A percentile compares a stretch with the other conserved stretches of the same genome.
These are phyloP conservation scores for Penstemon barbatus DNA, from an alignment of 257 asterid species.

Conservation along the genomic window DNA sequence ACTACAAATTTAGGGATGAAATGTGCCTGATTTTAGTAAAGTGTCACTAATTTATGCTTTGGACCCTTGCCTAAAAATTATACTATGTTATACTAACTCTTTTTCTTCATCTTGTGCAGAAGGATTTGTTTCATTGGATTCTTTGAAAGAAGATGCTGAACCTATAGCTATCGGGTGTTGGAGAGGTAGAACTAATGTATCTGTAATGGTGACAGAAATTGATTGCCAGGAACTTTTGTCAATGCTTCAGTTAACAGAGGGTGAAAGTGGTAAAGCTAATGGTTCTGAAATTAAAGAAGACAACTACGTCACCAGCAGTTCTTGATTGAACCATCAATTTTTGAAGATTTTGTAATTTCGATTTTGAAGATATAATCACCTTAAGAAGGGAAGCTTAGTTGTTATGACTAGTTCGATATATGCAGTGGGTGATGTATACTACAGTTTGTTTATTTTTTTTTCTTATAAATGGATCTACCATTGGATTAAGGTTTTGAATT, in stretches of 20 bases:
- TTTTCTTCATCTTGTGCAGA: constrained; percentile 42
- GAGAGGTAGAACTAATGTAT: constrained; percentile 73
- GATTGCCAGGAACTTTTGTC: constrained; percentile 81
- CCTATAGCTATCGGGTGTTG: constrained; percentile 86
- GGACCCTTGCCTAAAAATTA: too few species aligned
- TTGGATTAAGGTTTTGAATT: neutral
- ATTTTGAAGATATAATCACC: neutral
- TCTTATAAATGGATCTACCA: neutral
- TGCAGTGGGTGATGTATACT: neutral
- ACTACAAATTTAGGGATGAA: too few species aligned
- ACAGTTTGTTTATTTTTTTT: neutral
- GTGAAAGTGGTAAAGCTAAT: constrained; percentile 24
- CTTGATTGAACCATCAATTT: constrained; percentile 30
- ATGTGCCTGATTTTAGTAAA: too few species aligned
- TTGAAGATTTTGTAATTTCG: constrained; percentile 15
- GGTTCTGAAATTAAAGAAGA: constrained; percentile 30
- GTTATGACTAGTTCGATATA: neutral
- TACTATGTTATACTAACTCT: neutral
- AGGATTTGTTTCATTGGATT: constrained; percentile 35
- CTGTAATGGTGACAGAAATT: constrained; percentile 77
- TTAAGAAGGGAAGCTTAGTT: constrained; percentile 1
- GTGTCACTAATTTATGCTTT: too few species aligned
- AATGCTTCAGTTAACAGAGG: constrained; percentile 34
- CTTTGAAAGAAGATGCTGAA: constrained; percentile 44
- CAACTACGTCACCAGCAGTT: constrained; percentile 21